phyloP scores from a whole-genome alignment of 169 alveolate genomes.

The Theileria orientalis region DNA sequence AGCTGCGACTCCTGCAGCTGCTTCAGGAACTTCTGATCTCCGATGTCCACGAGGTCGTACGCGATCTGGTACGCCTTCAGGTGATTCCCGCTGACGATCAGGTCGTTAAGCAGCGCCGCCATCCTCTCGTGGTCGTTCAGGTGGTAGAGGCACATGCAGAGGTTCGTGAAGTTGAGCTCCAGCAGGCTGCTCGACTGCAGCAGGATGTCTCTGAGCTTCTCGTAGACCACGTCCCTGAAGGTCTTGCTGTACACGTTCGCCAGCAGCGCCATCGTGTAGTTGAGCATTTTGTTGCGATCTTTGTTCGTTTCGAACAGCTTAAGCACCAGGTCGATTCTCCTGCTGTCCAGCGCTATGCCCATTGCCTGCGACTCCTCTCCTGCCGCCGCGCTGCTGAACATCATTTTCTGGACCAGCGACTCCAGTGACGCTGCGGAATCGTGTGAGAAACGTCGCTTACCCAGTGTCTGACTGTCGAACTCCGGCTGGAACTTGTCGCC shows the following conservation, averaged over 20 bases:
- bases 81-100: conserved; percentile 72
- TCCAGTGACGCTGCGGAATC: conserved; percentile 70
- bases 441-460: conserved; percentile 54
- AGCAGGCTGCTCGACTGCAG: conserved; percentile 9
- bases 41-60: conserved; percentile 90
- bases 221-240: conserved; percentile 42
- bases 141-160: conserved; percentile 79
- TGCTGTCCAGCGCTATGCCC: conserved; percentile 93
- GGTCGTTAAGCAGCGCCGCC: conserved; percentile 78
- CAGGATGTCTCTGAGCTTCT: conserved; percentile 35
- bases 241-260: conserved; percentile 38
- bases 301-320: conserved; percentile 73
- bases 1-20: conserved; percentile 27
- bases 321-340: conserved; percentile 87
- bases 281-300: conserved; percentile 5
- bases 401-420: conserved; percentile 84
- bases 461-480: not conserved
- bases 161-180: conserved; percentile 15
- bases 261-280: conserved; percentile 42
- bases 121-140: conserved; percentile 84
- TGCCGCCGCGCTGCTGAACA: conserved; percentile 81
- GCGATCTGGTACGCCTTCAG: conserved; percentile 88
- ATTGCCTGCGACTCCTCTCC: conserved; percentile 88
- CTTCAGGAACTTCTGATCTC: conserved; percentile 86
- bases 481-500: not conserved